A percentile compares a stretch with the other conserved stretches of the same genome.
These are phyloP conservation scores for Sistotremastrum niveocremeum DNA, from an alignment of 768 basidiomycete genomes.

Conservation along the genomic window DNA sequence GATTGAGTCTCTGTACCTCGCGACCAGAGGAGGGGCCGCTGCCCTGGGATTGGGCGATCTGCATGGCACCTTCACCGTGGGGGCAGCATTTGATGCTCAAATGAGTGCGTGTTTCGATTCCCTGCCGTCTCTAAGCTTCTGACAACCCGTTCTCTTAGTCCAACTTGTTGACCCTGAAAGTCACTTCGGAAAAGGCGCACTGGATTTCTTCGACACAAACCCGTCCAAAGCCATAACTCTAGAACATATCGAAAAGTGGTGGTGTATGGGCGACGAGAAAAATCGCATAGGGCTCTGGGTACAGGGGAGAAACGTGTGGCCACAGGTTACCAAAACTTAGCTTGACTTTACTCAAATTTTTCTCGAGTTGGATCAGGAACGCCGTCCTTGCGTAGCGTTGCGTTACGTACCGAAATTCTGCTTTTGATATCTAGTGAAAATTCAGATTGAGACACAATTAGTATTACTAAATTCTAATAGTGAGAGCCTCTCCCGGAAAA, in stretches of 20 bases:
- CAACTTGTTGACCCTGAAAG: constrained; percentile 28
- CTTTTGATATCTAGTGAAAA: no score
- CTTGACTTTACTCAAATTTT: no score
- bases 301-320: constrained; percentile 34
- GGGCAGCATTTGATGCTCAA: constrained; percentile 64
- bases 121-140: neutral
- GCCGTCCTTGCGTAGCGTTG: no score
- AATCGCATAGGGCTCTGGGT: constrained; percentile 67
- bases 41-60: constrained; percentile 45
- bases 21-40: constrained; percentile 64
- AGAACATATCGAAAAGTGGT: constrained; percentile 78
- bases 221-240: constrained; percentile 15
- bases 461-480: no score
- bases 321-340: neutral
- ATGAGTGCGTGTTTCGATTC: constrained; percentile 34
- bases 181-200: constrained; percentile 37
- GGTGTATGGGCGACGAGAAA: constrained; percentile 62
- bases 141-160: constrained; percentile 21
- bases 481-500: no score
- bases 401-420: no score
- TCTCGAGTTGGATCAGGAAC: no score
- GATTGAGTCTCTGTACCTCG: constrained; percentile 71
- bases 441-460: no score
- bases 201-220: constrained; percentile 53
- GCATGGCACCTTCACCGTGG: constrained; percentile 42